phyloP scores from a whole-genome alignment of 208 protist species.

The Leishmania braziliensis region DNA sequence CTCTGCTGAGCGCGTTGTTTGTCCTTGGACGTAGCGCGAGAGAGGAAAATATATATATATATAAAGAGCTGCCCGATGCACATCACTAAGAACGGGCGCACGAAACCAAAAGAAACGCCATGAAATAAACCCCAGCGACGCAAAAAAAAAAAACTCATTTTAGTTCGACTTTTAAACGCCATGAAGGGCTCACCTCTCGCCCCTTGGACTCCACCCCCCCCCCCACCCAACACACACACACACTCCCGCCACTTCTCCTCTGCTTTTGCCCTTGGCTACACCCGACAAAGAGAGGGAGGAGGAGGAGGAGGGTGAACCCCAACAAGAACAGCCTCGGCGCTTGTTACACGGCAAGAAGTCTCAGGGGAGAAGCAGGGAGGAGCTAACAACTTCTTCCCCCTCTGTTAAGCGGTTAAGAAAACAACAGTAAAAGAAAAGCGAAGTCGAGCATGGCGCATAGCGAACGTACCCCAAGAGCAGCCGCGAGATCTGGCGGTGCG shows the following conservation, averaged over 20 bases:
- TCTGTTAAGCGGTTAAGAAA: not conserved
- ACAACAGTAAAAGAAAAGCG: not conserved
- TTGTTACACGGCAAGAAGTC: not conserved
- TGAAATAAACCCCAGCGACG: too few species aligned
- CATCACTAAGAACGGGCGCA: not conserved
- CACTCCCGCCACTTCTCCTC: not conserved
- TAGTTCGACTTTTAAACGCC: not conserved
- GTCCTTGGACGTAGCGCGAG: too few species aligned
- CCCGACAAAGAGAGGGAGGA: not conserved
- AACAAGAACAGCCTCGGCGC: not conserved
- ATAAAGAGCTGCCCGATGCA: not conserved
- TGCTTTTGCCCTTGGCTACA: not conserved
- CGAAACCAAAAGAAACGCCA: not conserved
- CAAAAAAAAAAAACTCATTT: not conserved
- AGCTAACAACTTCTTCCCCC: not conserved
- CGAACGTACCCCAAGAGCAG: not conserved
- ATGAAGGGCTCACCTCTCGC: not conserved
- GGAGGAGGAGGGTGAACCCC: not conserved
- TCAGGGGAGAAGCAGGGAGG: not conserved
- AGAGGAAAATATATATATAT: too few species aligned
- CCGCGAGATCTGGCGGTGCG: not conserved
- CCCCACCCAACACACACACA: not conserved
- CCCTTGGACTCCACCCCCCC: not conserved
- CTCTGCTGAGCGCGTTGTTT: not conserved
- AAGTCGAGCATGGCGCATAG: not conserved